Conservation (phyloP, 805 yeast genomes). For the Candida silvicultrix region DNA sequence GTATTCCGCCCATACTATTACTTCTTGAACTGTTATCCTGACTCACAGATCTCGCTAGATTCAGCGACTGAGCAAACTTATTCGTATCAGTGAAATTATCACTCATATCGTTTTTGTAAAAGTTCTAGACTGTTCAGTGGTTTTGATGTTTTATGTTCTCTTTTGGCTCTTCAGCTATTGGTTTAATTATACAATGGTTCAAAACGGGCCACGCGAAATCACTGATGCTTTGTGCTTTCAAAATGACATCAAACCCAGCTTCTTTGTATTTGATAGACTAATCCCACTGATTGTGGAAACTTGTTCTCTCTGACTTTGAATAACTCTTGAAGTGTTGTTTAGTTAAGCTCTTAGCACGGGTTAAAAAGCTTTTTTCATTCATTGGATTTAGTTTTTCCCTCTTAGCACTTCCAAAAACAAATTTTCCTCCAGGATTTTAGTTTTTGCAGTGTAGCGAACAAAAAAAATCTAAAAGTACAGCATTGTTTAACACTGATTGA, state of each 20-base stretch:
- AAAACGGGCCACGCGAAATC: background rate
- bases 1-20: background rate
- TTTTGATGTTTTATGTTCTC: background rate
- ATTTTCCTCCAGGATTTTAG: background rate
- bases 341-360: background rate
- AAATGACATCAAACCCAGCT: background rate
- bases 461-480: too few species aligned
- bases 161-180: background rate
- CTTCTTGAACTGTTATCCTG: background rate
- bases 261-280: background rate
- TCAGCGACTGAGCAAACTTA: constrained; percentile 18
- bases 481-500: too few species aligned
- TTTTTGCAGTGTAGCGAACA: background rate
- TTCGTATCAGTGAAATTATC: constrained; percentile 24
- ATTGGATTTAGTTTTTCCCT: background rate
- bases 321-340: background rate
- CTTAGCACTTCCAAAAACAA: constrained; percentile 1
- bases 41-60: constrained; percentile 2
- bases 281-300: too few species aligned
- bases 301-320: background rate
- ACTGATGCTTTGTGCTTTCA: background rate
- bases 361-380: too few species aligned
- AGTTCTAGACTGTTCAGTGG: background rate
- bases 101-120: constrained; percentile 13
- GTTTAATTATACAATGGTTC: background rate